Percentiles rank a stretch among this genome's conserved stretches.
Conservation (phyloP, 257 asterid genomes). For the Pogostemon cablin region DNA sequence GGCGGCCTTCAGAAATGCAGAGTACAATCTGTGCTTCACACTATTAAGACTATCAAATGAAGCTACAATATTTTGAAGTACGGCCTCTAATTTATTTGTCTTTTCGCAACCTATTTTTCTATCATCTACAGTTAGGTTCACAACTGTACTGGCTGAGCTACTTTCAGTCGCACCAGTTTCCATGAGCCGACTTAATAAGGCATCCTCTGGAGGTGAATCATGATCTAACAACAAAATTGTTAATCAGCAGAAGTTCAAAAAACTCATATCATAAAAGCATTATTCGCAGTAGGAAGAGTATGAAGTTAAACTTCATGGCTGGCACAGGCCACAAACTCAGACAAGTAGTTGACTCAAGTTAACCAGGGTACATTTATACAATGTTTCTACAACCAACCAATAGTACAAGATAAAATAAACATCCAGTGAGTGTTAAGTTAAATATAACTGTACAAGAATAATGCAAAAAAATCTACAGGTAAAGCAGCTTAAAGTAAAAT, state of each 20-base stretch:
- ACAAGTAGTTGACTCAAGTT: slow-evolving; percentile 12
- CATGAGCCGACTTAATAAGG: slow-evolving; percentile 64
- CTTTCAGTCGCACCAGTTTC: slow-evolving; percentile 82
- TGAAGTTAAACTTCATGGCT: not conserved
- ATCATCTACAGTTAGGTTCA: slow-evolving; percentile 43
- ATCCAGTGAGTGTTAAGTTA: not conserved
- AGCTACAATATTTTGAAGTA: slow-evolving; percentile 50
- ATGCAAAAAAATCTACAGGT: not conserved
- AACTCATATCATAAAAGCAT: not conserved
- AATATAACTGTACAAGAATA: not conserved
- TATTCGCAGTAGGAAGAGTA: slow-evolving; percentile 14
- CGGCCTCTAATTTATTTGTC: slow-evolving; percentile 42
- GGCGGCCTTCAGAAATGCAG: slow-evolving; percentile 49
- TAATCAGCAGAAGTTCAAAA: slow-evolving; percentile 32
- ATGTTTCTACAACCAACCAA: slow-evolving; percentile 3
- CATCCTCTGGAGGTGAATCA: slow-evolving; percentile 57
- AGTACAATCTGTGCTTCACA: slow-evolving; percentile 51
- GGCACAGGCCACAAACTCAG: slow-evolving; percentile 5
- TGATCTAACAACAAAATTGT: slow-evolving; percentile 50
- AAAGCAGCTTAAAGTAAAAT: not conserved
- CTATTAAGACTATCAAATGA: slow-evolving; percentile 55
- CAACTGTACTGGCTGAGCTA: slow-evolving; percentile 50
- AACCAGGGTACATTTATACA: not conserved
- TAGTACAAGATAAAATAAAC: not conserved
- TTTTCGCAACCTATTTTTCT: slow-evolving; percentile 48